These are phyloP conservation scores for Fragaria iinumae DNA, from an alignment of 306 rosid genomes.

Conservation along the genomic window DNA sequence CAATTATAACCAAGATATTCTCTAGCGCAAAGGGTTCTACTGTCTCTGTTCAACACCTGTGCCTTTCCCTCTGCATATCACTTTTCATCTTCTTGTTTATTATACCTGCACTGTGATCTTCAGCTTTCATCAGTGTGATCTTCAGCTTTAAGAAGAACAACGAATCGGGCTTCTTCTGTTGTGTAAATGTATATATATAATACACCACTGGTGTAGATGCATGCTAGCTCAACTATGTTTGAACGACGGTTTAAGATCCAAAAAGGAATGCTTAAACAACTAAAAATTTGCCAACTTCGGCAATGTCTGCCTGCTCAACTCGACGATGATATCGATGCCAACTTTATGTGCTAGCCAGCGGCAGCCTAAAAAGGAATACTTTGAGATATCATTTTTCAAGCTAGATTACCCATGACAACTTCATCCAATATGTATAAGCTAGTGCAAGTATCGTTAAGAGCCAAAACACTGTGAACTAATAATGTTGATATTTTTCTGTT, in stretches of 20 bases:
- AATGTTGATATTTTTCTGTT: neutral
- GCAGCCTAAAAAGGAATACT: too few species aligned
- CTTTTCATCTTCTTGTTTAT: neutral
- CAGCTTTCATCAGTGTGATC: neutral
- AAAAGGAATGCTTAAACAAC: neutral
- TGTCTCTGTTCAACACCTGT: slow-evolving; percentile 29
- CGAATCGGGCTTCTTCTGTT: neutral
- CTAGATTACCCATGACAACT: too few species aligned
- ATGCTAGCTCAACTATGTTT: neutral
- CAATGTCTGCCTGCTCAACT: neutral
- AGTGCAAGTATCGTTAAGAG: neutral
- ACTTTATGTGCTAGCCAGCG: too few species aligned
- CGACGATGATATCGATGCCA: neutral
- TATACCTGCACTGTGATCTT: neutral
- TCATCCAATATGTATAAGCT: neutral
- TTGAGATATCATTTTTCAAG: too few species aligned
- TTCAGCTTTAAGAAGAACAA: neutral
- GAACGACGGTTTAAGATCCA: neutral
- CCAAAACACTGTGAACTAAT: neutral
- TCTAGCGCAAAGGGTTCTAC: slow-evolving; percentile 32
- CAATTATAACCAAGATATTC: slow-evolving; percentile 43
- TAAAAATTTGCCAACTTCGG: too few species aligned
- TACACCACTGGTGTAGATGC: neutral
- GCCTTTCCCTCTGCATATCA: neutral
- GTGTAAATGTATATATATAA: neutral